Evolutionary conservation across 2,329 filamentous ascomycete species (phyloP), one percentile per base, ranked within the genome.

Genomic region (Cladosporium halotolerans): DNA sequence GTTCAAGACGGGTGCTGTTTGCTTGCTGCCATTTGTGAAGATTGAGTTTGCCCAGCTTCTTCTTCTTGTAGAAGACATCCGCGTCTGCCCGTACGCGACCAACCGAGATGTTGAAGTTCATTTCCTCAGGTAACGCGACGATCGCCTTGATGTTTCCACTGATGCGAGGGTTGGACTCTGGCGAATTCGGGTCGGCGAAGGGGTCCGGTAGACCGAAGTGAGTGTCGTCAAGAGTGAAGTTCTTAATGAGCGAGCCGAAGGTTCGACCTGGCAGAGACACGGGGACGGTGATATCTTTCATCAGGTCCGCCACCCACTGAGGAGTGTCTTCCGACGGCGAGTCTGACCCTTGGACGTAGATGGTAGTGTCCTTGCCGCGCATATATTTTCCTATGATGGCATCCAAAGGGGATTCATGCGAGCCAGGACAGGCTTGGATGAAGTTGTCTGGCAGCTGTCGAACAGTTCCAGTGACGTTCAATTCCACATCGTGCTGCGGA

Each of bases 141-240:
- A 91, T 76, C 9, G 91, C 91, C 56, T 88, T 77, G 43, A 96
- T 86, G 16, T 85, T 84, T 3, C 91, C 91, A 31, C 89, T 95
- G 13, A 99, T 84, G 52, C 81, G 84, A 9, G 91, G 90, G 52
- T 86, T 81, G 3, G 86, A 78, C 47, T 85, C 82, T 0, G 89
- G 87, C 9, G 84, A 82, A 54, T 79, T 81, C 0, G 88, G 88
- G 14, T 90, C 83, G 2, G 89, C 88, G 62, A 85, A 81, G 0
- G 88, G 86, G 62, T 90, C 83, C 0, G 93, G 93, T 43, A 99
- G 74, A 45, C 81, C 82, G 68, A 99, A 96, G 63, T 95, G 83
- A 39, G 95, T 89, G 65, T 96, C 81, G 2, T 84, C 82, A 59
- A 97, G 74, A 18, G 89, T 87, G 66, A 97, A 96, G 61, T 93